Percentiles rank a stretch among this genome's conserved stretches.
Conservation (phyloP, 148 eudicot species). For the Vaccinium myrtillus region DNA sequence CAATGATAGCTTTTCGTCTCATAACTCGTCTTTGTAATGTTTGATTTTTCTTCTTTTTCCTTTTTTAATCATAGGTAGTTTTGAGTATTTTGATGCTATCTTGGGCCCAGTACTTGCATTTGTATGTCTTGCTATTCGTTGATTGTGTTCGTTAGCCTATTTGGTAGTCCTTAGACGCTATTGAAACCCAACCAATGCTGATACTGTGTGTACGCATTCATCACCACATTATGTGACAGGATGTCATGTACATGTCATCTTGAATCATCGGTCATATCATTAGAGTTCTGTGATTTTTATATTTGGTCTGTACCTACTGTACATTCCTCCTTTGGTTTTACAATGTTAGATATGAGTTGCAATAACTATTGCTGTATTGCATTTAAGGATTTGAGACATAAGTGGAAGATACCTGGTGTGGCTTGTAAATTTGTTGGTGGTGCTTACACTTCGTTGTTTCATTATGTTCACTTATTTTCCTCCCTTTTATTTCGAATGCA, state of each 20-base stretch:
- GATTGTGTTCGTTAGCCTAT: background rate
- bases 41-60: background rate
- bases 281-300: background rate
- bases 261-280: background rate
- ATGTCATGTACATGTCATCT: background rate
- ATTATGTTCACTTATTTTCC: too few species aligned
- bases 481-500: too few species aligned
- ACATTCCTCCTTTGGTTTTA: background rate
- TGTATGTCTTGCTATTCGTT: background rate
- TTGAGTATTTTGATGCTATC: background rate
- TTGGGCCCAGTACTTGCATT: background rate
- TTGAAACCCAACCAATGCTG: background rate
- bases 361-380: background rate
- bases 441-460: background rate
- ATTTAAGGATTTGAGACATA: background rate
- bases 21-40: conserved; percentile 7
- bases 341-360: background rate
- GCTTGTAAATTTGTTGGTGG: background rate
- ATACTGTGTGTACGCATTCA: background rate
- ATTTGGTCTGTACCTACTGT: background rate
- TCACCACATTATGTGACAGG: background rate
- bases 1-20: conserved; percentile 2
- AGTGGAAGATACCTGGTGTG: background rate
- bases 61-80: background rate
- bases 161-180: background rate